A percentile compares a stretch with the other conserved stretches of the same genome.
Evolutionary conservation across 768 basidiomycete genomes (phyloP).

Genomic region (Leccinum boreale): DNA sequence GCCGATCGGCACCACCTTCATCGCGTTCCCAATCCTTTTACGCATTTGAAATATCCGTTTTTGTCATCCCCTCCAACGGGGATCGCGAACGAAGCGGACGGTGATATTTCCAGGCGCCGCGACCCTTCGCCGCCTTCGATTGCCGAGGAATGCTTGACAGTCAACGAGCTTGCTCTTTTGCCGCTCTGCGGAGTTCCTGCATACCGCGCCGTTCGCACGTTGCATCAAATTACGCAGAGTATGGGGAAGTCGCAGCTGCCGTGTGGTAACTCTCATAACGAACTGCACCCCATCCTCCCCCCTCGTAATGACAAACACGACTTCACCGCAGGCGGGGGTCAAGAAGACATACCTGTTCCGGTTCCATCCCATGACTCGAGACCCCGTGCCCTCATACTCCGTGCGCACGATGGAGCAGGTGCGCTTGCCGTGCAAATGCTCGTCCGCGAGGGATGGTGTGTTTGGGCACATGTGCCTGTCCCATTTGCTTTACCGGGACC

Average conservation of each 20-base stretch:
- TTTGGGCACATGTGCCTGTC: constrained; percentile 65
- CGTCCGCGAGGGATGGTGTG: constrained; percentile 61
- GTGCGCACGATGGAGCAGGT: constrained; percentile 72
- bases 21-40: constrained; percentile 62
- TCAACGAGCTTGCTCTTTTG: constrained; percentile 78
- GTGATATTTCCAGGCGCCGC: constrained; percentile 9
- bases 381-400: constrained; percentile 58
- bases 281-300: constrained; percentile 25
- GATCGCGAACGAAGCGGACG: constrained; percentile 2
- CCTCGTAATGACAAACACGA: constrained; percentile 24
- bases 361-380: constrained; percentile 16
- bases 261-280: constrained; percentile 26
- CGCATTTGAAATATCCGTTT: constrained; percentile 29
- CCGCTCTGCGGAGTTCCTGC: constrained; percentile 80
- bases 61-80: constrained; percentile 15
- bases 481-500: constrained; percentile 32
- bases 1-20: constrained; percentile 76
- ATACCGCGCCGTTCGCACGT: constrained; percentile 74
- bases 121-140: constrained; percentile 7
- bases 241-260: constrained; percentile 22
- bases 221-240: constrained; percentile 37
- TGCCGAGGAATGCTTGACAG: constrained; percentile 32
- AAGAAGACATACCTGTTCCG: constrained; percentile 11
- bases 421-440: constrained; percentile 81
- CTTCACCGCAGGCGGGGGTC: constrained; percentile 25